Evolutionary conservation across 192 early-diverging fungal species (phyloP), one percentile per base, ranked within the genome.

Genomic region (Helicostylum pulchrum): DNA sequence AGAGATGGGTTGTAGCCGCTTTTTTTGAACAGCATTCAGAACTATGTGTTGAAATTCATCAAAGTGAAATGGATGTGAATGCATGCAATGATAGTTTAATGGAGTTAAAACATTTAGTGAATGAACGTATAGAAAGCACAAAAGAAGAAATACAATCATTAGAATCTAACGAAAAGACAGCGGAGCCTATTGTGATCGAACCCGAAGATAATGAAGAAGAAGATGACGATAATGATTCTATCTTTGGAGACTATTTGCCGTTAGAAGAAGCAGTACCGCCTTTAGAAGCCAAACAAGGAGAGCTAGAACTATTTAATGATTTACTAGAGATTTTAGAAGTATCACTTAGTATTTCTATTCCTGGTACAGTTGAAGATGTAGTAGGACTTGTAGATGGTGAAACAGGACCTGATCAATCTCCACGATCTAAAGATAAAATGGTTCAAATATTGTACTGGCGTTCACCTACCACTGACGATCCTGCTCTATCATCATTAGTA

Each of bases 21-120:
- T 80, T 86, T 39, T 94, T 94, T 69, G 85, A 90, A 71, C 82
- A 85, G 66, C 92, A 94, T 68, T 81, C 81, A 30, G 75, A 75
- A 49, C 61, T 75, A 4, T 94, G 92, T 72, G 75, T 82, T 11
- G 85, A 90, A 36, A 85, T 92, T 48, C 89, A 94, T 77, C 84
- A 87, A 48, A 77, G 76, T 15, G 90, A 93, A 68, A 91, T 85
- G 82, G 90, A 92, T 54, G 73, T 92, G 8, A 74, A 75, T 31
- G 72, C 90, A 19, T 80, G 83, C 21, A 90, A 93, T 67, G 91
- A 94, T 42, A 78, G 81, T 36, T 69, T 93, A n/a, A 74, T 80
- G 23, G 87, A 88, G 30, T 66, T 83, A 8, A 83, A 81, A 50
- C 45, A 69, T 0, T 80, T 84, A 34, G 63, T 83, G 39, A 65